phyloP scores from a whole-genome alignment of 805 yeast species.

The Citeromyces nyonsensis region DNA sequence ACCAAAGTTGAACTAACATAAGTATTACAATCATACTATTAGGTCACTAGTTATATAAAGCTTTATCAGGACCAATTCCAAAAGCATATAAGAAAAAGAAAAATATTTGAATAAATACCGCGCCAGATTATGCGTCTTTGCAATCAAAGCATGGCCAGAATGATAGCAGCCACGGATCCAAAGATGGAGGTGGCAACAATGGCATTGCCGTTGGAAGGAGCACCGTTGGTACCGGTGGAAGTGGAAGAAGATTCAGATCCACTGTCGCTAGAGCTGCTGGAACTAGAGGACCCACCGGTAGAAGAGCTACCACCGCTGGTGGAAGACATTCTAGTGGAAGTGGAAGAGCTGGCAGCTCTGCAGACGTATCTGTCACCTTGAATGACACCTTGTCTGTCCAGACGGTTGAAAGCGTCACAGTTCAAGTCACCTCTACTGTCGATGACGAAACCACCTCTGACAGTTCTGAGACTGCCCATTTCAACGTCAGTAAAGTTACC shows the following conservation, averaged over 20 bases:
- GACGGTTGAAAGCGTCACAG: slow-evolving; percentile 60
- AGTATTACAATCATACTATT: background rate
- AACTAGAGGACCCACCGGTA: slow-evolving; percentile 9
- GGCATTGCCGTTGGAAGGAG: slow-evolving; percentile 8
- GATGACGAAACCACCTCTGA: slow-evolving; percentile 85
- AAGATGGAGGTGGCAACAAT: slow-evolving; percentile 20
- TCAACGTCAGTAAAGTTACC: slow-evolving; percentile 78
- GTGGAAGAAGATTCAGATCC: slow-evolving; percentile 24
- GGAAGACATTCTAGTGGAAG: slow-evolving; percentile 19
- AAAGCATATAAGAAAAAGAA: slow-evolving; percentile 1
- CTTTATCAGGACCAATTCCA: slow-evolving; percentile 1
- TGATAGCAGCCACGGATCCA: slow-evolving; percentile 32
- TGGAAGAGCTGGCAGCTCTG: slow-evolving; percentile 40
- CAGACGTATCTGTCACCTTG: slow-evolving; percentile 83
- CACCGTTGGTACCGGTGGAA: slow-evolving; percentile 11
- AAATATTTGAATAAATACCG: background rate
- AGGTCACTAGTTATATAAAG: background rate
- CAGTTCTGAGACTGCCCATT: slow-evolving; percentile 57
- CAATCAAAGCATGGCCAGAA: slow-evolving; percentile 32
- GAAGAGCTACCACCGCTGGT: slow-evolving; percentile 12
- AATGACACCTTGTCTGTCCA: slow-evolving; percentile 67
- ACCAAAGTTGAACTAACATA: too few species aligned
- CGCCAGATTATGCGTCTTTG: background rate
- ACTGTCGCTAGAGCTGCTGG: slow-evolving; percentile 10
- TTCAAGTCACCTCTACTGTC: slow-evolving; percentile 65